phyloP scores from a whole-genome alignment of 805 yeast genomes.

The Metschnikowia gruessii region DNA sequence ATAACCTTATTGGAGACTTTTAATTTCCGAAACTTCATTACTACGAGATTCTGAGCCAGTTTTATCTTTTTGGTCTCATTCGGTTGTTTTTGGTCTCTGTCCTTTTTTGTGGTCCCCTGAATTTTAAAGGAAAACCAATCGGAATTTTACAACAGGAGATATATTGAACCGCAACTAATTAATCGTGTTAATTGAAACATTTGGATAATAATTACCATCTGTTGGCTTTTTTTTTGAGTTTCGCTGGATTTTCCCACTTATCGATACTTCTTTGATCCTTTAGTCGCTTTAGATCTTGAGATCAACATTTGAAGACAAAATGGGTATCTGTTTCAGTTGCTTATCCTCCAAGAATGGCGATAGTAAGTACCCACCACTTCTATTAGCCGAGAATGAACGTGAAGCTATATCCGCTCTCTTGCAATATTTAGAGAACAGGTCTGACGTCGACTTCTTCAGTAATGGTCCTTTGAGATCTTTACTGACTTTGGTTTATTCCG shows the following conservation, averaged over 20 bases:
- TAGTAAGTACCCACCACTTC: constrained; percentile 68
- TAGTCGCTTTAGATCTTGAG: background rate
- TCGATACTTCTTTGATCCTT: background rate
- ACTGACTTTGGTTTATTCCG: constrained; percentile 90
- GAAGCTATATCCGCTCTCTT: constrained; percentile 91
- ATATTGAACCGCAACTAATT: background rate
- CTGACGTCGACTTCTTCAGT: constrained; percentile 85
- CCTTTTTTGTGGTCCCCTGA: background rate
- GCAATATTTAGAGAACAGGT: constrained; percentile 81
- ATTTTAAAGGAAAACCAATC: background rate
- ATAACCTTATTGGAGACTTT: background rate
- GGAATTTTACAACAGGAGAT: background rate
- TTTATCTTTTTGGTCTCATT: background rate
- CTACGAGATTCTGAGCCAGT: background rate
- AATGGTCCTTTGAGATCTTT: constrained; percentile 86
- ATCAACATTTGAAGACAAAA: constrained; percentile 10
- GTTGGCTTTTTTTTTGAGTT: background rate
- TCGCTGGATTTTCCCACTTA: background rate
- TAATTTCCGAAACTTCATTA: background rate
- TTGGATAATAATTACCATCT: background rate
- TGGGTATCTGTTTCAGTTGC: constrained; percentile 47
- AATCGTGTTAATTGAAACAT: background rate
- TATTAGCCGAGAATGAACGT: constrained; percentile 89
- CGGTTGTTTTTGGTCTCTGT: background rate
- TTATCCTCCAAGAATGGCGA: constrained; percentile 45